Evolutionary conservation across 163 green algal genomes (phyloP).

Genomic region (Chloroidium sp.): DNA sequence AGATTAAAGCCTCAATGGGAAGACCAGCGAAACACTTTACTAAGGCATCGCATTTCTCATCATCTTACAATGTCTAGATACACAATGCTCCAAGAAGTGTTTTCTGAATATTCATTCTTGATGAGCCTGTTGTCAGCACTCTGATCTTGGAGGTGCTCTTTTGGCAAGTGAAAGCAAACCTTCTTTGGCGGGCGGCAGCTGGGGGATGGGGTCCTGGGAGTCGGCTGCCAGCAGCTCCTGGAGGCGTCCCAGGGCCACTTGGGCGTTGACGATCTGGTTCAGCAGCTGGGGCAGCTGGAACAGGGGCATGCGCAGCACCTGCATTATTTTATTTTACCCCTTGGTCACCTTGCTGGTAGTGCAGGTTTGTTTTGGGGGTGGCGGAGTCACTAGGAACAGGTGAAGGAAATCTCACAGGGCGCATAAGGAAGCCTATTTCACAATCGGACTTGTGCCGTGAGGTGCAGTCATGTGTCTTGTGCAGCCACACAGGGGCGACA

Average conservation of each 20-base stretch:
- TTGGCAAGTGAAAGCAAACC: too few relatives aligned
- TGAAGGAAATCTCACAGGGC: too few relatives aligned
- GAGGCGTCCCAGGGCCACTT: constrained; percentile 40
- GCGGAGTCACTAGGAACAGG: too few relatives aligned
- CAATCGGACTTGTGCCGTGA: too few relatives aligned
- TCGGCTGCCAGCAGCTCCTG: constrained; percentile 40
- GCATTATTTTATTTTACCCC: neutral
- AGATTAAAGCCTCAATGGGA: too few relatives aligned
- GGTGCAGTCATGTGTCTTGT: too few relatives aligned
- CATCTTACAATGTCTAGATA: too few relatives aligned
- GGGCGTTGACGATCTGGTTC: constrained; percentile 38
- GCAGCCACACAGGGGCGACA: too few relatives aligned
- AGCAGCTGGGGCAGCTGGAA: constrained; percentile 58
- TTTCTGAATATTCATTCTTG: constrained; percentile 1
- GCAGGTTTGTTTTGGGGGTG: neutral
- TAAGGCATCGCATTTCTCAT: too few relatives aligned
- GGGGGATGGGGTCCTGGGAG: constrained; percentile 10
- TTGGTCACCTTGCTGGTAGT: neutral
- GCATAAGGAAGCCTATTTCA: too few relatives aligned
- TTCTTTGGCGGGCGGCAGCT: neutral
- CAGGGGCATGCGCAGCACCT: constrained; percentile 30
- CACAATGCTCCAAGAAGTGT: neutral
- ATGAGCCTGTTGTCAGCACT: neutral
- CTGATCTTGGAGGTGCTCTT: neutral
- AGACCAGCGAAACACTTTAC: too few relatives aligned